phyloP scores from a whole-genome alignment of 768 basidiomycete species.

The Tylopilus intermedius region DNA sequence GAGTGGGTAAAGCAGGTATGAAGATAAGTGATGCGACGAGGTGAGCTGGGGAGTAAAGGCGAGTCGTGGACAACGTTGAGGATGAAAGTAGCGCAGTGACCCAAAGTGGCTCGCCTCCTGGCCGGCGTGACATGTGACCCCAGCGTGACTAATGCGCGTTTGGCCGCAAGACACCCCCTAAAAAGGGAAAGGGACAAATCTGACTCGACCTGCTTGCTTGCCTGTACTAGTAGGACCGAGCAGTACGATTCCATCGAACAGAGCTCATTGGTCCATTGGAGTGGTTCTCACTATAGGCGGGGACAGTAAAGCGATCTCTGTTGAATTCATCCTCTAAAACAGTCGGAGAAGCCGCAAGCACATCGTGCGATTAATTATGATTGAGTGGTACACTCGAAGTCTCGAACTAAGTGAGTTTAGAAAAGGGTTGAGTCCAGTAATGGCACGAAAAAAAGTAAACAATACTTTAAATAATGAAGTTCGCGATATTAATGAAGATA shows the following conservation, averaged over 20 bases:
- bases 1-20: constrained; percentile 2
- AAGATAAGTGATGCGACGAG: constrained; percentile 1
- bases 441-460: no score
- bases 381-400: no score
- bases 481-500: background rate
- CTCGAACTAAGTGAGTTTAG: no score
- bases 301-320: background rate
- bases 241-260: background rate
- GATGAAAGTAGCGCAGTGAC: constrained; percentile 19
- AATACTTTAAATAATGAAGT: background rate
- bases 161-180: constrained; percentile 9
- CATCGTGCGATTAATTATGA: no score
- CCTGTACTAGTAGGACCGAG: constrained; percentile 1
- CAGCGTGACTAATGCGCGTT: constrained; percentile 25
- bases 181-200: constrained; percentile 7
- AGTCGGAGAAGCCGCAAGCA: background rate
- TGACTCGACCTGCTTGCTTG: background rate
- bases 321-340: background rate
- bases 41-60: constrained; percentile 8
- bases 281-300: background rate
- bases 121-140: constrained; percentile 30
- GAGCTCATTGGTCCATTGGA: background rate
- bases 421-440: no score
- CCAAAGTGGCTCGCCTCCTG: constrained; percentile 31
- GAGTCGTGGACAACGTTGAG: constrained; percentile 25